Percentiles rank a stretch among this genome's conserved stretches.
Evolutionary conservation across 345 rosid species (phyloP).

Genomic region (Rhizophora mangle): DNA sequence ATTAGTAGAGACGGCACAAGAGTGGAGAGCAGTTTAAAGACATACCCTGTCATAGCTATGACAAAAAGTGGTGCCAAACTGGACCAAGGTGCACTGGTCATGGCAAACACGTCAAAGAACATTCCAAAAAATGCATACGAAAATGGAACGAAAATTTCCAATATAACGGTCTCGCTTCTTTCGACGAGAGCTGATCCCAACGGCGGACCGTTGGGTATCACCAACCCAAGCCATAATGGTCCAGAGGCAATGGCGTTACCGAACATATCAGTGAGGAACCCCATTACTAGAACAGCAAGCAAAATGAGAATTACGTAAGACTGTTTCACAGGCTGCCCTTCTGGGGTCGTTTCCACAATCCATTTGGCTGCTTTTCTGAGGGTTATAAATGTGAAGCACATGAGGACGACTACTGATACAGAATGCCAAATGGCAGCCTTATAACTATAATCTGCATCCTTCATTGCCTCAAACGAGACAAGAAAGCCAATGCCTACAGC

Average conservation of each 20-base stretch:
- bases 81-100: background rate
- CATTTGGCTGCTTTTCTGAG: background rate
- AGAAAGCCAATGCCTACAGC: conserved; percentile 24
- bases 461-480: conserved; percentile 35
- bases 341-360: background rate
- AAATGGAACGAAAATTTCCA: background rate
- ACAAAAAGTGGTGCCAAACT: background rate
- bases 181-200: background rate
- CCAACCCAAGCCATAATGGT: background rate
- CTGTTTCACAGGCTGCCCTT: background rate
- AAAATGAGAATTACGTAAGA: background rate
- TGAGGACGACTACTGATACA: background rate
- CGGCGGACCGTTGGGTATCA: background rate
- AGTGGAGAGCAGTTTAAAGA: background rate
- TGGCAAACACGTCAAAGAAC: background rate
- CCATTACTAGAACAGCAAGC: background rate
- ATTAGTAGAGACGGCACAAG: background rate
- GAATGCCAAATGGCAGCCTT: background rate
- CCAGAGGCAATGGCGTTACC: background rate
- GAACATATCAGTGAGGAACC: background rate
- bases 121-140: background rate
- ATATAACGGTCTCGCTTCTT: background rate
- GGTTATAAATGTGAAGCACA: background rate
- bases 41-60: background rate
- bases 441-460: background rate